Evolutionary conservation across 768 basidiomycete species (phyloP).

Genomic region (Pleurotus cornucopiae): DNA sequence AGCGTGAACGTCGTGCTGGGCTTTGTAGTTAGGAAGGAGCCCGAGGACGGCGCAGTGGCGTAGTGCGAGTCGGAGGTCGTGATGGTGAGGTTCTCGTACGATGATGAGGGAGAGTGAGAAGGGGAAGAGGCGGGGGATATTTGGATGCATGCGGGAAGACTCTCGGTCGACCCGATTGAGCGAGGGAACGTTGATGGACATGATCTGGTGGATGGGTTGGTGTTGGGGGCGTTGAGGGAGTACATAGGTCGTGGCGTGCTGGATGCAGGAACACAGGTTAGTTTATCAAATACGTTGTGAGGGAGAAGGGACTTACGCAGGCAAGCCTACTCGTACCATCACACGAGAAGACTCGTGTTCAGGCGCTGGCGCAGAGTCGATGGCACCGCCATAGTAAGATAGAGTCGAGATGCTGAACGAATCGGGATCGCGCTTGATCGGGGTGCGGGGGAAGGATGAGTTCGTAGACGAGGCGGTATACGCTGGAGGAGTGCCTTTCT

Average conservation of each 20-base stretch:
- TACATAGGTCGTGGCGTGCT: background rate
- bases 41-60: background rate
- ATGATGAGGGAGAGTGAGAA: background rate
- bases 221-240: background rate
- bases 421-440: background rate
- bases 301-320: background rate
- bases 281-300: too few species aligned
- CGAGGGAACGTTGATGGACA: background rate
- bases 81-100: background rate
- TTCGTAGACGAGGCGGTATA: background rate
- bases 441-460: constrained; percentile 2
- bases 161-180: background rate
- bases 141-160: background rate
- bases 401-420: constrained; percentile 4
- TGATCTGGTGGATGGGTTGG: background rate
- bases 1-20: constrained; percentile 3
- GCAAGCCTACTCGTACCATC: background rate
- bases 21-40: background rate
- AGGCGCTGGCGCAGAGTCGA: background rate
- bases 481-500: background rate
- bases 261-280: too few species aligned
- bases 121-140: constrained; percentile 1
- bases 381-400: constrained; percentile 1
- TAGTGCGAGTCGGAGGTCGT: background rate
- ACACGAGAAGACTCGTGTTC: background rate